Evolutionary conservation across 2,329 filamentous ascomycete species (phyloP).

Genomic region (Pseudocercospora vitis): DNA sequence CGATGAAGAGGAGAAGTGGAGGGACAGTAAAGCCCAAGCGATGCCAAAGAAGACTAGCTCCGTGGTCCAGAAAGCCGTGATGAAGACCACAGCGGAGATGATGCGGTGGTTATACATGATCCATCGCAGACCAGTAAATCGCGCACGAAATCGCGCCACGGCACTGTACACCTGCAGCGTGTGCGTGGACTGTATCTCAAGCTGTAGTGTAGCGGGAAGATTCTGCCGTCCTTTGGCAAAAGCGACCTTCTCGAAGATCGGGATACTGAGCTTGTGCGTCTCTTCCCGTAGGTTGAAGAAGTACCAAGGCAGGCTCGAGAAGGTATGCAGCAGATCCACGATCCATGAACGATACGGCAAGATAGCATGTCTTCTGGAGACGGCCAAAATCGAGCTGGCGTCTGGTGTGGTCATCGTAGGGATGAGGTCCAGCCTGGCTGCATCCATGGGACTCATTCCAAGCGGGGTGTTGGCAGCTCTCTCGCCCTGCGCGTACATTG

Average conservation of each 20-base stretch:
- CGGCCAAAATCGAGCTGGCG: slow-evolving; percentile 36
- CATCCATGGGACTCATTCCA: slow-evolving; percentile 21
- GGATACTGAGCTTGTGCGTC: slow-evolving; percentile 62
- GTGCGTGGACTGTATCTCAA: slow-evolving; percentile 70
- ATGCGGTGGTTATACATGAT: slow-evolving; percentile 83
- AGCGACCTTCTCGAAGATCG: slow-evolving; percentile 70
- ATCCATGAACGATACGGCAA: slow-evolving; percentile 75
- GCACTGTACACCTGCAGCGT: slow-evolving; percentile 73
- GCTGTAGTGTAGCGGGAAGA: slow-evolving; percentile 54
- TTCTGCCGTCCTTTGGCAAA: slow-evolving; percentile 60
- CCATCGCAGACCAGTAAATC: slow-evolving; percentile 71
- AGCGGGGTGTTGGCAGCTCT: slow-evolving; percentile 1
- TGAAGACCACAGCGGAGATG: slow-evolving; percentile 67
- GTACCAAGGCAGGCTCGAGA: slow-evolving; percentile 68
- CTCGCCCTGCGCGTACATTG: slow-evolving; percentile 54
- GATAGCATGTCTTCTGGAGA: slow-evolving; percentile 71
- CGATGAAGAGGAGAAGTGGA: slow-evolving; percentile 37
- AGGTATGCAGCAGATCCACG: slow-evolving; percentile 60
- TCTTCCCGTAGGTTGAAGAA: slow-evolving; percentile 66
- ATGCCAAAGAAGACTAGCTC: slow-evolving; percentile 67
- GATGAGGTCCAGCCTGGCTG: slow-evolving; percentile 19
- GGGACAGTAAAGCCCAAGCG: slow-evolving; percentile 62
- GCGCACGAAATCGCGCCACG: slow-evolving; percentile 68
- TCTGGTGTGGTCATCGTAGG: slow-evolving; percentile 21
- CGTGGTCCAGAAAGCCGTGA: slow-evolving; percentile 70